A percentile compares a stretch with the other conserved stretches of the same genome.
phyloP scores from a whole-genome alignment of 2,329 filamentous ascomycete species.

The Clarireedia monteithiana region DNA sequence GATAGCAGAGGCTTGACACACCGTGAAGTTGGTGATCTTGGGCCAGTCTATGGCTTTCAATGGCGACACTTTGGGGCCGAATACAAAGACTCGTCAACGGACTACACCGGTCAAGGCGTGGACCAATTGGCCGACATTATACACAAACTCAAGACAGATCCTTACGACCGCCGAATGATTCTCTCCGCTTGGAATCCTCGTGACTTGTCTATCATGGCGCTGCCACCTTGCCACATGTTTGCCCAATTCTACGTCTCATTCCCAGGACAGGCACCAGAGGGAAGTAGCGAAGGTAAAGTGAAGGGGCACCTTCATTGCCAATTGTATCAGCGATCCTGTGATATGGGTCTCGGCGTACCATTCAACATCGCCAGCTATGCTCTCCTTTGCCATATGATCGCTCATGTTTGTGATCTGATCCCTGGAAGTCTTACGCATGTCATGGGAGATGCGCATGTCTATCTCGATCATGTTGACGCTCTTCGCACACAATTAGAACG shows the following conservation, averaged over 20 bases:
- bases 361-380: constrained; percentile 98
- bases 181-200: constrained; percentile 90
- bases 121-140: constrained; percentile 92
- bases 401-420: constrained; percentile 74
- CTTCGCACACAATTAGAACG: constrained; percentile 71
- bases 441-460: constrained; percentile 98
- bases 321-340: constrained; percentile 88
- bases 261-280: constrained; percentile 17
- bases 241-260: constrained; percentile 65
- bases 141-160: constrained; percentile 71
- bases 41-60: constrained; percentile 96
- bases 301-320: constrained; percentile 76
- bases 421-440: constrained; percentile 87
- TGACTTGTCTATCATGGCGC: constrained; percentile 78
- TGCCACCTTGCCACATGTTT: constrained; percentile 96
- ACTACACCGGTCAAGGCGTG: constrained; percentile 83
- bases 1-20: constrained; percentile 76
- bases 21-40: constrained; percentile 80
- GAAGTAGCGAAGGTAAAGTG: constrained; percentile 46
- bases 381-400: constrained; percentile 89
- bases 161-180: constrained; percentile 85
- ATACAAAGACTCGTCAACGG: constrained; percentile 69
- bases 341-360: constrained; percentile 91
- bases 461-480: constrained; percentile 85
- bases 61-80: constrained; percentile 97